phyloP scores from a whole-genome alignment of 352 stramenopile species.

The Phytophthora pini region DNA sequence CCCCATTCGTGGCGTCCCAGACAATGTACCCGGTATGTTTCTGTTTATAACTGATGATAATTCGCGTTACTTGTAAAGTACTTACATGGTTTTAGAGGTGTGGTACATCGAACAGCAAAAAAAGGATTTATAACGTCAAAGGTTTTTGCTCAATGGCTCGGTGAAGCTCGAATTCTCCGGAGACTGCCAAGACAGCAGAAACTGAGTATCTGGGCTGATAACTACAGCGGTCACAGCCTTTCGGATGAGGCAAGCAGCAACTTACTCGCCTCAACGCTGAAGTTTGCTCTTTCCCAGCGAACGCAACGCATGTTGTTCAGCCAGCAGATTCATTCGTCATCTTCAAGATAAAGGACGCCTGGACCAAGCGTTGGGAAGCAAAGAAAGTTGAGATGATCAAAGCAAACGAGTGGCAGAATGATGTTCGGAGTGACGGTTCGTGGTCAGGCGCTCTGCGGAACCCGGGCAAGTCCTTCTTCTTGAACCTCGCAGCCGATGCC shows the following conservation, averaged over 20 bases:
- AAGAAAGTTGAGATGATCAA: conserved; percentile 7
- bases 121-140: conserved; percentile 1
- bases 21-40: neutral
- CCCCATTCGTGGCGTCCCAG: neutral
- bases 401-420: neutral
- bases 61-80: too few species aligned
- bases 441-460: neutral
- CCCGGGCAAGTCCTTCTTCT: conserved; percentile 1
- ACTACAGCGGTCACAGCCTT: conserved; percentile 1
- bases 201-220: neutral
- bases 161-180: neutral
- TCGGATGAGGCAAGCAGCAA: neutral
- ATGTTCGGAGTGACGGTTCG: neutral
- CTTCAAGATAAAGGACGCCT: conserved; percentile 4
- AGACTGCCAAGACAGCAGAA: neutral
- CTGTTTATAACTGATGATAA: too few species aligned
- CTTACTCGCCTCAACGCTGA: neutral
- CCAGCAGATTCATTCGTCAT: neutral
- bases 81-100: neutral
- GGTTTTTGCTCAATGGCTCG: neutral
- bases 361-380: conserved; percentile 1
- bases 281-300: neutral
- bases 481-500: neutral
- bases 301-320: neutral
- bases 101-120: neutral